Evolutionary conservation across 1,284 basidiomycete genomes (phyloP), one percentile per base, ranked within the genome.

Genomic region (Vanrija sp.): DNA sequence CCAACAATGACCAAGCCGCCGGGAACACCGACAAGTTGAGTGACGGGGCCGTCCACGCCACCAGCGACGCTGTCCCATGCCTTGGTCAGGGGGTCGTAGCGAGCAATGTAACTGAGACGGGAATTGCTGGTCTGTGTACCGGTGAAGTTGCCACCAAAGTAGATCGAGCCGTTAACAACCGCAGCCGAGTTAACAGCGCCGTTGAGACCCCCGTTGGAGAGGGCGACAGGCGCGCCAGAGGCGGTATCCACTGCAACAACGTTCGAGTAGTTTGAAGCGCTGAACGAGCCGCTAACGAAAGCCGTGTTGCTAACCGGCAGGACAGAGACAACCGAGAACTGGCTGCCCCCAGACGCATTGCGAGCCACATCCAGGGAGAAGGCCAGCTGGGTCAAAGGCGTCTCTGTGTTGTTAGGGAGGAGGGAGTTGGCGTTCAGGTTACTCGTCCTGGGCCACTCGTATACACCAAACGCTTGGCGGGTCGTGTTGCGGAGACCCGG

Each of bases 111-210:
- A 43, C 77, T 76, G 10, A 93, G 78, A 14, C 73, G 77, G 51
- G 83, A 82, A 43, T 80, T 76, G 1, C 80, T 83, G 7, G 81
- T 75, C 6, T 78, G 77, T 0, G 89, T 89, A 61, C 86, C 84
- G 1, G 81, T 83, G 78, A 98, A 98, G 3, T 85, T 80, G 1
- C 94, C 94, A 34, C 91, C 94, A 45, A 93, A 85, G 70, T 83
- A 97, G 26, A 98, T 75, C 9, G 80, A 64, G 84, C 81, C 39
- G 81, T 67, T 86, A 45, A 81, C 73, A 12, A 86, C 68, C 6
- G 82, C 78, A 26, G 91, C 73, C 1, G 88, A 82, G n/a, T 83
- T 79, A 5, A 94, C 88, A 10, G 82, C 76, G 6, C 87, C 89
- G 68, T 93, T 85, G 49, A 94, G 77, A 5, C 89, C 91, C 46